These are phyloP conservation scores for Aspergillus aculeatinus DNA, from an alignment of 2,329 filamentous ascomycete genomes.

Conservation along the genomic window DNA sequence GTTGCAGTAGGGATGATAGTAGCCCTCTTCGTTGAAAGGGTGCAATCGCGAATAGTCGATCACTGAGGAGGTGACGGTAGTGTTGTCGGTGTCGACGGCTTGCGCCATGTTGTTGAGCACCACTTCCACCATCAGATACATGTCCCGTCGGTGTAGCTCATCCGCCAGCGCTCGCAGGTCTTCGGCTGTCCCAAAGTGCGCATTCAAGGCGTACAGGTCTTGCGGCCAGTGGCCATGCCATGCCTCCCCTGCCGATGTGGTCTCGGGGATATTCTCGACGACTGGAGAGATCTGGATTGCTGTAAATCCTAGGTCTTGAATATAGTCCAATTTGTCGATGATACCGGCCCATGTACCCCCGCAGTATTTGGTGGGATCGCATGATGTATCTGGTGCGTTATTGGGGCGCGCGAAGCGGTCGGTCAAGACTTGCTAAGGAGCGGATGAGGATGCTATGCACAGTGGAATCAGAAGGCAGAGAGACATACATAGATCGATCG, in stretches of 20 bases:
- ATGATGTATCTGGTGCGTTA: slow-evolving; percentile 32
- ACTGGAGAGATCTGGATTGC: slow-evolving; percentile 42
- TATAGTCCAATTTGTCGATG: slow-evolving; percentile 52
- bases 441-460: background rate
- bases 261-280: slow-evolving; percentile 33
- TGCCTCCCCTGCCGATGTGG: slow-evolving; percentile 39
- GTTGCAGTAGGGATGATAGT: slow-evolving; percentile 21
- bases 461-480: background rate
- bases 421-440: slow-evolving; percentile 51
- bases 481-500: slow-evolving; percentile 50
- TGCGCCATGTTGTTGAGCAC: slow-evolving; percentile 40
- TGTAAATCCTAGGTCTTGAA: slow-evolving; percentile 45
- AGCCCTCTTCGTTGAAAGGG: slow-evolving; percentile 22
- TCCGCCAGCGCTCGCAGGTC: slow-evolving; percentile 46
- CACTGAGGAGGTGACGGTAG: background rate
- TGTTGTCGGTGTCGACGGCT: slow-evolving; percentile 10
- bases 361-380: slow-evolving; percentile 49
- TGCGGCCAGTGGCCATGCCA: slow-evolving; percentile 51
- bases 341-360: slow-evolving; percentile 62
- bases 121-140: slow-evolving; percentile 53
- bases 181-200: slow-evolving; percentile 46
- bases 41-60: slow-evolving; percentile 20
- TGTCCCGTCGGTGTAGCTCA: slow-evolving; percentile 45
- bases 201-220: slow-evolving; percentile 47
- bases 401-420: slow-evolving; percentile 55